Percentiles rank a stretch among this genome's conserved stretches.
Conservation (phyloP, 2,329 filamentous ascomycete genomes). For the Fusarium nelsonii region DNA sequence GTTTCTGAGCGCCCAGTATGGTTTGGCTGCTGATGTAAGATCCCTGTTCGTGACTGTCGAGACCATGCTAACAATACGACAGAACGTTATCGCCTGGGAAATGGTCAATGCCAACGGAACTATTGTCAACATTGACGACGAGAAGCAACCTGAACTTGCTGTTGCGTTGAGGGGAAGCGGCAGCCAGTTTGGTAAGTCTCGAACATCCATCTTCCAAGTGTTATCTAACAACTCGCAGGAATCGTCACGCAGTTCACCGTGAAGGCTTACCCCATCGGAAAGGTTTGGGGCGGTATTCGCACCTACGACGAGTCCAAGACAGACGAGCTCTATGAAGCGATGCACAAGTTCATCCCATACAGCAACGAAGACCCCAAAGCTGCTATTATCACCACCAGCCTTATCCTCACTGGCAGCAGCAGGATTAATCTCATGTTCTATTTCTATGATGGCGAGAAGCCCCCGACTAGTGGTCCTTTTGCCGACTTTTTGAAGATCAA, state of each 20-base stretch:
- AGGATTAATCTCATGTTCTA: conserved; percentile 11
- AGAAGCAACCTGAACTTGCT: conserved; percentile 18
- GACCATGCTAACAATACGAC: neutral
- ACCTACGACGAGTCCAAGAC: conserved; percentile 11
- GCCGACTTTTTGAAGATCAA: conserved; percentile 28
- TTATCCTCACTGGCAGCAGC: neutral
- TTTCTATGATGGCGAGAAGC: conserved; percentile 24
- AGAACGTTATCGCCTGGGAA: conserved; percentile 28
- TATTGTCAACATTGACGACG: conserved; percentile 7
- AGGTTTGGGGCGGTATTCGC: conserved; percentile 24
- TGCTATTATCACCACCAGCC: conserved; percentile 1
- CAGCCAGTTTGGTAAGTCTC: conserved; percentile 14
- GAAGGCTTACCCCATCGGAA: conserved; percentile 1
- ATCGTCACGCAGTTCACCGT: conserved; percentile 17
- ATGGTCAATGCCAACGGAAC: conserved; percentile 25
- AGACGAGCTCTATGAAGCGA: conserved; percentile 15
- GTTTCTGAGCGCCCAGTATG: conserved; percentile 26
- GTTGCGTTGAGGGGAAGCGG: conserved; percentile 25
- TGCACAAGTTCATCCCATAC: conserved; percentile 25
- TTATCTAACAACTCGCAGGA: neutral
- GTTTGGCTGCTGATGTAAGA: conserved; percentile 28
- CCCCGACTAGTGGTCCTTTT: conserved; percentile 20
- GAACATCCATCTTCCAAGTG: accelerated
- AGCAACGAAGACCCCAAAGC: conserved; percentile 23
- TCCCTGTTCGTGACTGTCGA: accelerated